Evolutionary conservation across 2,329 filamentous ascomycete species (phyloP).

Genomic region (Alternaria angustiovoidea): DNA sequence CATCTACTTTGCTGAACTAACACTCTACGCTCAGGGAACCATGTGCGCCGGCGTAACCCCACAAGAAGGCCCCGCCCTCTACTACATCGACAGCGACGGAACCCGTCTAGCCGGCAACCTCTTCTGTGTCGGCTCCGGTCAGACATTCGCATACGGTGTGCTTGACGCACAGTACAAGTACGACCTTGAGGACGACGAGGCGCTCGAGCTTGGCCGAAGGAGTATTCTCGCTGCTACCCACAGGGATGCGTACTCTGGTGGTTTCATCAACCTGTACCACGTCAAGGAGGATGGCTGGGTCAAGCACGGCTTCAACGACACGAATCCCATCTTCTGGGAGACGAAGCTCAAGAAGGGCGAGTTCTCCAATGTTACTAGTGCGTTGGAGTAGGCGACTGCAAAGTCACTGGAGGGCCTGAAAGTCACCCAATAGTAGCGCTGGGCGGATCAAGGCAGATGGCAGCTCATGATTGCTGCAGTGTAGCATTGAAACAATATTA

Average conservation of each 20-base stretch:
- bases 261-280: slow-evolving; percentile 98
- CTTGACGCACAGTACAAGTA: slow-evolving; percentile 95
- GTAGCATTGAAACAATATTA: slow-evolving; percentile 6
- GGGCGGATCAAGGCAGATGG: neutral
- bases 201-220: slow-evolving; percentile 86
- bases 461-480: neutral
- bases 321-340: slow-evolving; percentile 99
- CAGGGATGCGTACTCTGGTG: slow-evolving; percentile 97
- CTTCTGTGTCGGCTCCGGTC: slow-evolving; percentile 97
- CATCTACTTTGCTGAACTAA: slow-evolving; percentile 11
- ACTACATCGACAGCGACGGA: slow-evolving; percentile 98
- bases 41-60: slow-evolving; percentile 98
- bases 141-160: slow-evolving; percentile 99
- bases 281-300: slow-evolving; percentile 99
- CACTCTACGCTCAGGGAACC: slow-evolving; percentile 66
- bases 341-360: slow-evolving; percentile 98
- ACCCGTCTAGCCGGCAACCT: slow-evolving; percentile 92
- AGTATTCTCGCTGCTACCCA: slow-evolving; percentile 97
- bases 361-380: slow-evolving; percentile 92
- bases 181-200: slow-evolving; percentile 85
- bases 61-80: slow-evolving; percentile 94
- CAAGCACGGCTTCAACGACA: slow-evolving; percentile 97
- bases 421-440: neutral
- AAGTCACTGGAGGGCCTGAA: neutral
- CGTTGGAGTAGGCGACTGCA: slow-evolving; percentile 64